Conservation (phyloP, 2,329 filamentous ascomycete genomes). For the Pseudopithomyces chartarum region DNA sequence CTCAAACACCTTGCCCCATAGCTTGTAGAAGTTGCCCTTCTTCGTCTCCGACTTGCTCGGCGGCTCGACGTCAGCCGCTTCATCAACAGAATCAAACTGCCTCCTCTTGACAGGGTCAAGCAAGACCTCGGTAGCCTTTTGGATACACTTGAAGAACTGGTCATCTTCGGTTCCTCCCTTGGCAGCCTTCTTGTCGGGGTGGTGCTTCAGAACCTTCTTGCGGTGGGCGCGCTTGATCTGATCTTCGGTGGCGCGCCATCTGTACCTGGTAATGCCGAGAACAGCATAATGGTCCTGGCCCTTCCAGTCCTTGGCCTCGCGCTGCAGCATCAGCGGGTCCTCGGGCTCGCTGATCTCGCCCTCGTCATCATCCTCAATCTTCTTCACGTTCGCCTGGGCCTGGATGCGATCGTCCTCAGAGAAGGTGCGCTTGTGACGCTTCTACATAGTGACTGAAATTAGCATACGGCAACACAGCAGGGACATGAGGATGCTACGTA, state of each 20-base stretch:
- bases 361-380: conserved; percentile 87
- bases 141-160: conserved; percentile 99
- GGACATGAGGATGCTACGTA: conserved; percentile 47
- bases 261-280: conserved; percentile 89
- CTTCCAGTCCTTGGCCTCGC: conserved; percentile 99
- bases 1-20: conserved; percentile 90
- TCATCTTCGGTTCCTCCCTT: conserved; percentile 87
- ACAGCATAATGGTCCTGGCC: conserved; percentile 98
- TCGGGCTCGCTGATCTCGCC: conserved; percentile 93
- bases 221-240: conserved; percentile 99
- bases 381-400: conserved; percentile 92
- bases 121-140: conserved; percentile 94
- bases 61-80: conserved; percentile 88
- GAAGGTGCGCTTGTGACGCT: conserved; percentile 94
- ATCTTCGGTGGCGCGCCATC: conserved; percentile 90
- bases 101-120: conserved; percentile 89
- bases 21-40: conserved; percentile 92
- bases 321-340: conserved; percentile 87
- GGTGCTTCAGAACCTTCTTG: conserved; percentile 99
- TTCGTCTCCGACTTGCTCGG: conserved; percentile 88
- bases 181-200: conserved; percentile 98
- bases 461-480: conserved; percentile 10
- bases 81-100: conserved; percentile 96
- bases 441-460: conserved; percentile 46
- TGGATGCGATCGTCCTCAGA: conserved; percentile 98